These are phyloP conservation scores for Albatrellus sp. DNA, from an alignment of 1,284 basidiomycete genomes.

Conservation along the genomic window DNA sequence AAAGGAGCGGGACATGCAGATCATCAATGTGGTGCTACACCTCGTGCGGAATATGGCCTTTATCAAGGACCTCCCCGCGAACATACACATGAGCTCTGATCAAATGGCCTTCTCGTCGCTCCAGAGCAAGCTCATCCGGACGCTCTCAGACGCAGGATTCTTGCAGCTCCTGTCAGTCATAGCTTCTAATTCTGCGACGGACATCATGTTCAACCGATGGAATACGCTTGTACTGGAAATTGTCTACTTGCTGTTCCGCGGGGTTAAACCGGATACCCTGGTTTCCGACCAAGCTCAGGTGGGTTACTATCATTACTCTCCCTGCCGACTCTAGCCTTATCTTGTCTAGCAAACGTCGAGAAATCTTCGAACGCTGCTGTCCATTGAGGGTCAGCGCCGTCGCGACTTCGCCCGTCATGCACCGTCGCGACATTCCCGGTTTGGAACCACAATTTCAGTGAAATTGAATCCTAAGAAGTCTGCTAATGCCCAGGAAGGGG, in stretches of 20 bases:
- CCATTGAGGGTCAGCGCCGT: slow-evolving; percentile 53
- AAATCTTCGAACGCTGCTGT: slow-evolving; percentile 60
- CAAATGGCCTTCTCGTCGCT: slow-evolving; percentile 66
- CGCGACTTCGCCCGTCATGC: slow-evolving; percentile 44
- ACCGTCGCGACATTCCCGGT: slow-evolving; percentile 82
- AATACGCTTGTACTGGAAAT: slow-evolving; percentile 88
- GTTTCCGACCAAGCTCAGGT: slow-evolving; percentile 62
- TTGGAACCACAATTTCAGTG: slow-evolving; percentile 85
- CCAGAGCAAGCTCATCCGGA: slow-evolving; percentile 65
- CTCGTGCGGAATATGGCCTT: slow-evolving; percentile 84
- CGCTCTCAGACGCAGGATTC: slow-evolving; percentile 62
- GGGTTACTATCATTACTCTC: slow-evolving; percentile 10
- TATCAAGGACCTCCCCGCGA: slow-evolving; percentile 71
- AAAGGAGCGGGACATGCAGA: slow-evolving; percentile 68
- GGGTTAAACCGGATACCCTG: slow-evolving; percentile 54
- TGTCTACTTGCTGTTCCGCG: slow-evolving; percentile 76
- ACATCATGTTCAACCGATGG: slow-evolving; percentile 67
- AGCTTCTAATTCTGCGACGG: slow-evolving; percentile 59
- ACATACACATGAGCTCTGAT: slow-evolving; percentile 57
- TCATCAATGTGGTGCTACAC: slow-evolving; percentile 83
- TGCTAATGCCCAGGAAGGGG: slow-evolving; percentile 17
- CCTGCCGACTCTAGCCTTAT: slow-evolving; percentile 6
- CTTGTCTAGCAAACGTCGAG: slow-evolving; percentile 41
- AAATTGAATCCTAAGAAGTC: slow-evolving; percentile 45
- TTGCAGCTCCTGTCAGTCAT: slow-evolving; percentile 75